These are phyloP conservation scores for Sordariomycetes sp. DNA, from an alignment of 2,329 filamentous ascomycete genomes.

Conservation along the genomic window DNA sequence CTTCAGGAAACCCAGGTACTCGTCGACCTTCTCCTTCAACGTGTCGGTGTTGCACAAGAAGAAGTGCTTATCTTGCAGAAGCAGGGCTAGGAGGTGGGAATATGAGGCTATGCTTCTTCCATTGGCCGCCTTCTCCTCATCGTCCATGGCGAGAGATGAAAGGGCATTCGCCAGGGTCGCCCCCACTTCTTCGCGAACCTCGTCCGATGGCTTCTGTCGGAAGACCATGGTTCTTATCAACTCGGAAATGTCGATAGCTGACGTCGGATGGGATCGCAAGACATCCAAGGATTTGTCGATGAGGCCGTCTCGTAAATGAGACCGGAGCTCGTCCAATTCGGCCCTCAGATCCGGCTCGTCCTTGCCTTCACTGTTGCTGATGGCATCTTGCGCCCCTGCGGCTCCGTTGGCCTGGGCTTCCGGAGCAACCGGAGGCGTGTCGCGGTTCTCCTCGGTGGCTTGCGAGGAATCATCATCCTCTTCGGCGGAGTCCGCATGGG, in stretches of 20 bases:
- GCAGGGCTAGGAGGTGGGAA: conserved; percentile 79
- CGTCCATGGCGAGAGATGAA: conserved; percentile 53
- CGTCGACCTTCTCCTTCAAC: conserved; percentile 65
- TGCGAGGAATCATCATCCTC: conserved; percentile 9
- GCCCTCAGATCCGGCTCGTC: conserved; percentile 41
- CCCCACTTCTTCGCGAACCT: conserved; percentile 59
- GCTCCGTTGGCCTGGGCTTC: conserved; percentile 13
- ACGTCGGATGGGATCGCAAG: conserved; percentile 74
- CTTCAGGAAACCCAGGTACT: conserved; percentile 71
- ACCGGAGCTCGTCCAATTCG: conserved; percentile 66
- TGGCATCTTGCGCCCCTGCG: conserved; percentile 13
- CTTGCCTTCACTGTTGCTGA: conserved; percentile 23
- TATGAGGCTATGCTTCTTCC: conserved; percentile 67
- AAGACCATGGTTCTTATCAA: conserved; percentile 66
- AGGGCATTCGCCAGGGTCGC: conserved; percentile 76
- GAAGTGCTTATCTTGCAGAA: conserved; percentile 74
- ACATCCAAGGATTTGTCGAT: conserved; percentile 88
- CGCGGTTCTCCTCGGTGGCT: conserved; percentile 7
- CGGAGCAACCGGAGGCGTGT: conserved; percentile 1
- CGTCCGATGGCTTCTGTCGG: conserved; percentile 42
- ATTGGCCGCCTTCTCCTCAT: conserved; percentile 54
- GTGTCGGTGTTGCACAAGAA: conserved; percentile 66
- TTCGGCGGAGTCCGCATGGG: conserved; percentile 5
- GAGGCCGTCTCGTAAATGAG: conserved; percentile 61
- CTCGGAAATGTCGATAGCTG: conserved; percentile 85